These are phyloP conservation scores for Tephrocybe sp. DNA, from an alignment of 768 basidiomycete genomes.

Conservation along the genomic window DNA sequence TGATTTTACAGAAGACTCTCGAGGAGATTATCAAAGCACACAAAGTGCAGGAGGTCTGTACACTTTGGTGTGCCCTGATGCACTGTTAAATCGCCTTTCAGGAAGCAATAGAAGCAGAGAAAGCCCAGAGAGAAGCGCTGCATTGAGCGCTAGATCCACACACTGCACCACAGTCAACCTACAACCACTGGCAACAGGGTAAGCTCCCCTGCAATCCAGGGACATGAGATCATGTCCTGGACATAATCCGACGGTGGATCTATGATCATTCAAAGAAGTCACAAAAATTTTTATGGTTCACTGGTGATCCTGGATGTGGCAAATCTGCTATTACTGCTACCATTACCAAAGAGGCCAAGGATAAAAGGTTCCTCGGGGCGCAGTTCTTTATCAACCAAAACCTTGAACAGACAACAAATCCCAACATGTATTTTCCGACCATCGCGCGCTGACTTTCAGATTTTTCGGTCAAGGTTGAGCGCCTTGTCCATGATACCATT, in stretches of 20 bases:
- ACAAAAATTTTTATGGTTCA: not conserved
- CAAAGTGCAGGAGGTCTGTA: not conserved
- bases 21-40: not conserved
- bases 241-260: not conserved
- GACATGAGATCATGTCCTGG: too few species aligned
- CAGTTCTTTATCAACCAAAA: slow-evolving; percentile 18
- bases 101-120: not conserved
- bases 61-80: not conserved
- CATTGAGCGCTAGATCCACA: not conserved
- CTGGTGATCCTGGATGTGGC: slow-evolving; percentile 3
- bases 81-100: not conserved
- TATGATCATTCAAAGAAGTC: not conserved
- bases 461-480: slow-evolving; percentile 3
- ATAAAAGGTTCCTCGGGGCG: slow-evolving; percentile 10
- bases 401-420: slow-evolving; percentile 14
- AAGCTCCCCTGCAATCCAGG: not conserved
- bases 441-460: slow-evolving; percentile 15
- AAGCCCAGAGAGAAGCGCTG: not conserved
- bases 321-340: slow-evolving; percentile 14
- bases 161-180: not conserved
- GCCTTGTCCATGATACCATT: slow-evolving; percentile 4
- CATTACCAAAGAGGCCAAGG: slow-evolving; percentile 7
- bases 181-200: not conserved
- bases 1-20: not conserved
- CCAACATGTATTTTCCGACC: slow-evolving; percentile 16